Evolutionary conservation across 1,284 basidiomycete genomes (phyloP), one percentile per base, ranked within the genome.

Genomic region (Xerocomus cyaneibrunnescens): DNA sequence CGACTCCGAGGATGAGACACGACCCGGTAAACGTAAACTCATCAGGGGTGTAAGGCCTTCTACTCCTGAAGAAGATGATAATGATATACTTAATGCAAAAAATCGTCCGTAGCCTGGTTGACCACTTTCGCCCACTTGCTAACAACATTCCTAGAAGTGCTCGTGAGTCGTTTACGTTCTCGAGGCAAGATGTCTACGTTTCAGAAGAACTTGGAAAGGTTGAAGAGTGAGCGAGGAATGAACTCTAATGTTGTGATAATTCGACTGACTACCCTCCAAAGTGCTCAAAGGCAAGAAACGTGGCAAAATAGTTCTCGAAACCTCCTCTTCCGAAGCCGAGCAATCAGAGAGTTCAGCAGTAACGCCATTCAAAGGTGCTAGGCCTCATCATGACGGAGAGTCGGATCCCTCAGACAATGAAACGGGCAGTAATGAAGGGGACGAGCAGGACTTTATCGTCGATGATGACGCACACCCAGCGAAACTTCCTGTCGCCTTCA

Each of bases 401-500:
- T 70, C 64, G 27, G 52, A 55, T 37, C 25, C 52, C 19, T 58
- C 59, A 10, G 28, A 58, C 1, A 63, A 54, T 36, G 44, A 68
- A 39, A 66, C 68, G 3, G 67, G 69, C 30, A 50, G 32, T 31
- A 36, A 38, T 13, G 45, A 64, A 16, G 64, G 62, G 3, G 66
- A 70, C 19, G 75, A 77, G 12, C 77, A 78, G 4, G 76, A 79
- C 42, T 73, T 71, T 37, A 91, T 89, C 62, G 87, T 93, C 51
- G 82, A 88, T 2, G 84, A 91, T 51, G 89, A 93, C 59, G 81
- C 81, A 51, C 76, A 72, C 0, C 60, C 71, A 2, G 69, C 76
- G 14, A 68, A 78, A 30, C 76, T 94, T 14, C 92, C 92, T 7
- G 73, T 76, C 21, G 77, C 85, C 57, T 94, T 91, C 69, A 92